Evolutionary conservation across 1,139 yeast genomes (phyloP).

Genomic region (Sugiyamaella pinicola): DNA sequence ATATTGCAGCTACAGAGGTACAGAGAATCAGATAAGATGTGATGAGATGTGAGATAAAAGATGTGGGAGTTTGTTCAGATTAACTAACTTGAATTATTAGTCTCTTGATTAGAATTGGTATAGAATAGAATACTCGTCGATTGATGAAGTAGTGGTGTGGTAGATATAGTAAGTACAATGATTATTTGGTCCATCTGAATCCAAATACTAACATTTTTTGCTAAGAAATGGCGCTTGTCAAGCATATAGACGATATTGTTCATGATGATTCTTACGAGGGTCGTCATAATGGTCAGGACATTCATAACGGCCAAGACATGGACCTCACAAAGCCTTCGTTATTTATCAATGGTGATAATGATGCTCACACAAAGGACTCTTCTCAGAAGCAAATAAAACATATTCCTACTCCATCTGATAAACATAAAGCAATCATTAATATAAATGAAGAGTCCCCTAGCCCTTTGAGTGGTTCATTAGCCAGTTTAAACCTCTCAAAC

Average conservation of each 20-base stretch:
- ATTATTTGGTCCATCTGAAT: too few species aligned
- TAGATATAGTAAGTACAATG: too few species aligned
- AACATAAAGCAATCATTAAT: neutral
- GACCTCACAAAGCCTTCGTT: neutral
- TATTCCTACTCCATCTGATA: neutral
- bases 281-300: neutral
- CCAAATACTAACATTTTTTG: neutral
- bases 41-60: too few species aligned
- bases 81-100: too few species aligned
- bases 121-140: too few species aligned
- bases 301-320: neutral
- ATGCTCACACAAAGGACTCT: neutral
- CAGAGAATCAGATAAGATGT: too few species aligned
- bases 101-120: too few species aligned
- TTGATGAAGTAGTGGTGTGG: too few species aligned
- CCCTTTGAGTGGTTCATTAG: slow-evolving; percentile 4
- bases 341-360: neutral
- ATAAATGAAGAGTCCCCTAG: slow-evolving; percentile 7
- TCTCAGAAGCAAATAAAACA: neutral
- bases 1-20: too few species aligned
- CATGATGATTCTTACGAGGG: neutral
- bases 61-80: too few species aligned
- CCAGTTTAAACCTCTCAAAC: neutral
- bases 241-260: neutral
- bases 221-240: slow-evolving; percentile 3